These are phyloP conservation scores for Trametes cubensis DNA, from an alignment of 768 basidiomycete genomes.

Conservation along the genomic window DNA sequence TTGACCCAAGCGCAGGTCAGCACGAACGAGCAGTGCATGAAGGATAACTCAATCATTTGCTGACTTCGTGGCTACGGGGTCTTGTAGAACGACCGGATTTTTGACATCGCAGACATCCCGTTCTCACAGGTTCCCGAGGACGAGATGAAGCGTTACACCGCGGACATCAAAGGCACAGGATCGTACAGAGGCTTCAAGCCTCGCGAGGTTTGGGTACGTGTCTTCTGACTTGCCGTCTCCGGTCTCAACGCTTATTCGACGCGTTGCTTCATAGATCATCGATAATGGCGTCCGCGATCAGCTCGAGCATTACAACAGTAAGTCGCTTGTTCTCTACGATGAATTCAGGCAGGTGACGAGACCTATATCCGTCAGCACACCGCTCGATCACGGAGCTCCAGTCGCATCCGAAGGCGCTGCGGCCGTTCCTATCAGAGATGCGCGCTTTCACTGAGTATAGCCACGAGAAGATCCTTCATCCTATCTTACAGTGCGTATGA, in stretches of 20 bases:
- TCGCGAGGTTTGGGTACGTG: constrained; percentile 53
- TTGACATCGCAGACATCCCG: constrained; percentile 40
- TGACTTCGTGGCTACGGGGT: neutral
- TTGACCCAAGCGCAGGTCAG: constrained; percentile 32
- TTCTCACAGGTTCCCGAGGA: constrained; percentile 37
- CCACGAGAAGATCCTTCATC: constrained; percentile 52
- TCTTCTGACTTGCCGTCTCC: too few species aligned
- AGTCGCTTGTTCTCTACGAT: neutral
- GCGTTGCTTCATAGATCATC: constrained; percentile 65
- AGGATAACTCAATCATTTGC: too few species aligned
- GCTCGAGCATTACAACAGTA: constrained; percentile 67
- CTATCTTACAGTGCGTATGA: constrained; percentile 43
- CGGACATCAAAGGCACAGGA: constrained; percentile 42
- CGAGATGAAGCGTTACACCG: constrained; percentile 36
- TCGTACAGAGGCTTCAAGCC: constrained; percentile 60
- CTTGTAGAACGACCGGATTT: constrained; percentile 38
- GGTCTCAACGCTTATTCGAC: too few species aligned
- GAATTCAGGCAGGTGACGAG: neutral
- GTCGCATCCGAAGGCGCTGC: constrained; percentile 50
- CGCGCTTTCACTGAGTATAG: constrained; percentile 50
- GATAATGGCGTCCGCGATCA: constrained; percentile 66
- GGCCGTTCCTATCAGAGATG: constrained; percentile 57
- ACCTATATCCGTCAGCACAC: constrained; percentile 43
- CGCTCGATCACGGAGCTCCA: constrained; percentile 47
- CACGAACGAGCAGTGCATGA: too few species aligned